Evolutionary conservation across 371 early-diverging fungal genomes (phyloP), one percentile per base, ranked within the genome.

Genomic region (Enterocytospora artemiae): DNA sequence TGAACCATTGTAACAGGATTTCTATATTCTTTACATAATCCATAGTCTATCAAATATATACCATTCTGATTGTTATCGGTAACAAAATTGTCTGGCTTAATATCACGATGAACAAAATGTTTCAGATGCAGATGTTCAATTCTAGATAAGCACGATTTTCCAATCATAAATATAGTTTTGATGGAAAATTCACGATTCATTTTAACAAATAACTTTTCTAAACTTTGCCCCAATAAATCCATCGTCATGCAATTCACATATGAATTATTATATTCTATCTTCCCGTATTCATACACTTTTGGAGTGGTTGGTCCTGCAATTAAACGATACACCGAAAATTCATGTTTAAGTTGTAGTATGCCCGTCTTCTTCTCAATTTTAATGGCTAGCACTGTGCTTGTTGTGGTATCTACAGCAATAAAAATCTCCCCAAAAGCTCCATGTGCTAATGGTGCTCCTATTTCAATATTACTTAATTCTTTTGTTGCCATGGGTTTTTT

Each of bases 381-480:
- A 39, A 85, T 73, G 1, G 86, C 86, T 25, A 84, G 81, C 32
- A 67, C 65, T 44, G 75, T 69, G 9, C 66, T 45, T 1, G 75
- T 78, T 0, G 65, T 48, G 14, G 68, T 44, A 63, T 83, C 81
- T 28, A 71, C 12, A 2, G 89, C 91, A 51, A 92, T 84, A 79
- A 89, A 95, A 70, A 96, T 93, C 73, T 94, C 95, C 44, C 99
- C 99, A 84, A 96, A 98, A 24, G 91, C 89, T 62, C 98, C 98
- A 39, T 89, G 86, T 46, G 95, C 95, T 76, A 98, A 90, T 82
- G 93, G 93, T 56, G 89, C 83, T 48, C 90, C 89, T 66, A 98
- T 62, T 58, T 90, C 93, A 86, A 75, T 88, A 87, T 81, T 88
- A 86, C 49, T 46, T 22, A 70, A 34, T 36, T 64, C 63, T 44